These are phyloP conservation scores for Lasiodiplodia sp. DNA, from an alignment of 2,329 filamentous ascomycete genomes.

Conservation along the genomic window DNA sequence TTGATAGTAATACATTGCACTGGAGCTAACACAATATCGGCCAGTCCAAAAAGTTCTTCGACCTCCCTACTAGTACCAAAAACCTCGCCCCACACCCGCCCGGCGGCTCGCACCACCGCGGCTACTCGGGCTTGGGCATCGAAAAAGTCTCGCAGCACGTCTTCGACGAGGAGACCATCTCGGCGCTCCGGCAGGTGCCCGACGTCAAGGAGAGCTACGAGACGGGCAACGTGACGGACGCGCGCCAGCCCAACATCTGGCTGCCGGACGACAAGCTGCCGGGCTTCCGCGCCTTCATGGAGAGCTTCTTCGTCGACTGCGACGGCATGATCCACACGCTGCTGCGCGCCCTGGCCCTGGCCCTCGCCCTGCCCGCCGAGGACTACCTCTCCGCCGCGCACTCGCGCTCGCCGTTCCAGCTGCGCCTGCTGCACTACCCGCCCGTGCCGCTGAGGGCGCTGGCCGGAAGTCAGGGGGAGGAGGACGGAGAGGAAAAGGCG, in stretches of 20 bases:
- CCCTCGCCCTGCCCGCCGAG: slow-evolving; percentile 33
- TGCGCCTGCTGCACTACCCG: slow-evolving; percentile 51
- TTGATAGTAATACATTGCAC: too few species aligned
- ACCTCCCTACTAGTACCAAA: slow-evolving; percentile 44
- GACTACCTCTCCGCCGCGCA: slow-evolving; percentile 39
- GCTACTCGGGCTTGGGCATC: slow-evolving; percentile 47
- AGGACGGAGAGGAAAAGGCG: not conserved
- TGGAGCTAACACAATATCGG: not conserved
- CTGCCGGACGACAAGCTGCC: slow-evolving; percentile 47
- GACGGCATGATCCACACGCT: slow-evolving; percentile 36
- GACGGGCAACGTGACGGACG: slow-evolving; percentile 40
- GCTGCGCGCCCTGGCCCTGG: slow-evolving; percentile 39
- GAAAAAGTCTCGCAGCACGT: slow-evolving; percentile 46
- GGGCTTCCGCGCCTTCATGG: slow-evolving; percentile 45
- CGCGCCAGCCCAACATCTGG: slow-evolving; percentile 51
- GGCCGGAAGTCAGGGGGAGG: not conserved
- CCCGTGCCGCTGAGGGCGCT: slow-evolving; percentile 41
- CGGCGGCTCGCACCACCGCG: slow-evolving; percentile 48
- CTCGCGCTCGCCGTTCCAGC: slow-evolving; percentile 41
- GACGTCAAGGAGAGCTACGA: slow-evolving; percentile 48
- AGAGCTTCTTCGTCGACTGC: slow-evolving; percentile 38
- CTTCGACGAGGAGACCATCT: slow-evolving; percentile 37
- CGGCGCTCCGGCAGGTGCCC: slow-evolving; percentile 36
- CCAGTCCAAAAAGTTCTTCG: slow-evolving; percentile 48
- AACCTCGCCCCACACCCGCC: slow-evolving; percentile 50